Percentiles rank a stretch among this genome's conserved stretches.
Conservation (phyloP, 1,139 yeast genomes). For the Diutina pseudorugosa region DNA sequence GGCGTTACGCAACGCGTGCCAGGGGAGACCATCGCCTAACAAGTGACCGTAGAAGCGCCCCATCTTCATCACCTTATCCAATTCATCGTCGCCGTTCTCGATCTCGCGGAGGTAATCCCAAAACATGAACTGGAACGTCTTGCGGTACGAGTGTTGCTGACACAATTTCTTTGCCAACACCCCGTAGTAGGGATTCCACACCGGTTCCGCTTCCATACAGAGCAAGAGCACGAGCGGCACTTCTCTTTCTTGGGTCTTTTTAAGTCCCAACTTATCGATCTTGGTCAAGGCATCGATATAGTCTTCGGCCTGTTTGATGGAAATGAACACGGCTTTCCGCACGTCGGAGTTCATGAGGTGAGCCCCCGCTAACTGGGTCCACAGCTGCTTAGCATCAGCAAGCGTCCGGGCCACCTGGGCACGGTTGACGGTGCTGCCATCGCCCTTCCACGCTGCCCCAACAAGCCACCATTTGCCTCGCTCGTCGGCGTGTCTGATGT, state of each 20-base stretch:
- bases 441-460: constrained; percentile 92
- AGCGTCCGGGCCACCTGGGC: constrained; percentile 37
- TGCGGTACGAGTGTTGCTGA: constrained; percentile 55
- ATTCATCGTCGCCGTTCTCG: constrained; percentile 32
- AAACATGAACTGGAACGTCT: constrained; percentile 76
- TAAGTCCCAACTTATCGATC: constrained; percentile 66
- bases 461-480: constrained; percentile 98
- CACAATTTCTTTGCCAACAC: constrained; percentile 68
- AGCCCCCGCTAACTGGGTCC: constrained; percentile 75
- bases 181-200: constrained; percentile 86
- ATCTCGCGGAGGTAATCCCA: constrained; percentile 59
- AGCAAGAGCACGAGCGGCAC: constrained; percentile 78
- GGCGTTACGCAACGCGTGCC: constrained; percentile 61
- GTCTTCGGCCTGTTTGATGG: constrained; percentile 92
- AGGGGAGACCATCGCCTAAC: constrained; percentile 60
- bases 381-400: constrained; percentile 68
- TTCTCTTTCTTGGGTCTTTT: constrained; percentile 76
- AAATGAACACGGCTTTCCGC: constrained; percentile 84
- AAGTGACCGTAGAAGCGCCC: constrained; percentile 74
- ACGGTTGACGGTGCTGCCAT: constrained; percentile 15
- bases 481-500: constrained; percentile 62
- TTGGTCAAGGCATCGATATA: constrained; percentile 79
- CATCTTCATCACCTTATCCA: constrained; percentile 52
- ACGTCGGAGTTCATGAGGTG: constrained; percentile 95
- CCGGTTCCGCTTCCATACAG: constrained; percentile 74